Evolutionary conservation across 1,139 yeast genomes (phyloP), one percentile per base, ranked within the genome.

Genomic region (Nakaseomyces uthaithaninus): DNA sequence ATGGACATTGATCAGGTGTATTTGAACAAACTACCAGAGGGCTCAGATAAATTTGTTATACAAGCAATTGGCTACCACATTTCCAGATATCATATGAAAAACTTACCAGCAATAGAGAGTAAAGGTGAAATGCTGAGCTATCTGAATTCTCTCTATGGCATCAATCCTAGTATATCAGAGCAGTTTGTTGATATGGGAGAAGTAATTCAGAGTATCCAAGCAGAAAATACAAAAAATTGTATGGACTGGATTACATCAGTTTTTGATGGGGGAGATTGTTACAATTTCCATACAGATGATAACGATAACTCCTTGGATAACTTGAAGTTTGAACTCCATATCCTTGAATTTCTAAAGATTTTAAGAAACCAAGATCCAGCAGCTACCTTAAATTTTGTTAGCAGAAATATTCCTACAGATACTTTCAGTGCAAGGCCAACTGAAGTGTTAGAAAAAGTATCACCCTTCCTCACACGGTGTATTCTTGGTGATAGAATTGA

Each of bases 1-100:
- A 63, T 61, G 35, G 55, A 59, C n/a, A 38, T 63, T 9, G 64
- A 63, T 33, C 57, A 60, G 15, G 62, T 68, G 11, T 69, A 68
- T 44, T 55, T 59, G 18, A 62, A 69, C 44, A 60, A 60, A 23
- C 53, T 70, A 10, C 51, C 57, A 2, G 38, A 46, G 6, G 49
- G 44, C 17, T 43, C 50, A 4, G 49, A 45, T 34, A 23, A 38
- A 14, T 43, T 48, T 39, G 49, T 59, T 22, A 50, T 51, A 15
- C 38, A 41, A 7, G 60, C 60, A 2, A 53, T 59, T 5, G 55
- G 53, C 10, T 47, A 45, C 23, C 62, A 59, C 37, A 51, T 59
- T 10, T 45, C 58, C 9, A 46, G 61, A 33, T 59, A 57, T 43
- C 50, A 47, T 28, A 43, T 55, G 31, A 47, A 49, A n/a, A 46